Conservation (phyloP, 331 rosid species). For the Acacia concinna region DNA sequence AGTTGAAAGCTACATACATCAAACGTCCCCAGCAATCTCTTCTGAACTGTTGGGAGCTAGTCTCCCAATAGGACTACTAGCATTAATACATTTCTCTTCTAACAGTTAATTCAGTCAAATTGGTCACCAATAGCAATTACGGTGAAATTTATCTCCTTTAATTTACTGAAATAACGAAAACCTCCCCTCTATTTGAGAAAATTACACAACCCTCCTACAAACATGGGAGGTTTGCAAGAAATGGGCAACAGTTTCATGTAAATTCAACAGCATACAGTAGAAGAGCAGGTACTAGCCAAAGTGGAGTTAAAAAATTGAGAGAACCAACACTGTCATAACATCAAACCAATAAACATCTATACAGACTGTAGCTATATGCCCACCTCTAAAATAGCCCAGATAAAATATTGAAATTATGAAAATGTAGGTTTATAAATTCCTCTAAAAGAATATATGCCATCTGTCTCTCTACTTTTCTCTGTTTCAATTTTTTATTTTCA, state of each 20-base stretch:
- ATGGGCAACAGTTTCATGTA: background rate
- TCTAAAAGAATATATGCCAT: background rate
- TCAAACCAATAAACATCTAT: conserved; percentile 8
- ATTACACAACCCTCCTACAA: background rate
- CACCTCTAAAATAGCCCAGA: background rate
- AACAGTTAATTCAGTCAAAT: background rate
- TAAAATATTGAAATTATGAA: background rate
- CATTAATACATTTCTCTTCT: conserved; percentile 1
- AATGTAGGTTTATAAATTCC: background rate
- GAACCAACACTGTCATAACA: background rate
- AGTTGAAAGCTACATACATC: conserved; percentile 22
- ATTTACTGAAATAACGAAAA: background rate
- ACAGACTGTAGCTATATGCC: background rate
- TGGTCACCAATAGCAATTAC: background rate
- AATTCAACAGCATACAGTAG: background rate
- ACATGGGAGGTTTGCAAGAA: background rate
- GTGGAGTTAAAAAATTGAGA: background rate
- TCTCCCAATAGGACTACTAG: background rate
- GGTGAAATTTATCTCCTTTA: background rate
- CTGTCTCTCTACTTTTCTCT: conserved; percentile 10
- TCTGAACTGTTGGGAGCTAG: background rate
- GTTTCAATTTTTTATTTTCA: background rate
- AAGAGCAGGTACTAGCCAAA: background rate
- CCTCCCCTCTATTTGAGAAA: background rate
- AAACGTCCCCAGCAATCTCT: background rate